Base-by-base conservation (phyloP, 768 basidiomycete genomes). In the Pisolithus marmoratus region DNA sequence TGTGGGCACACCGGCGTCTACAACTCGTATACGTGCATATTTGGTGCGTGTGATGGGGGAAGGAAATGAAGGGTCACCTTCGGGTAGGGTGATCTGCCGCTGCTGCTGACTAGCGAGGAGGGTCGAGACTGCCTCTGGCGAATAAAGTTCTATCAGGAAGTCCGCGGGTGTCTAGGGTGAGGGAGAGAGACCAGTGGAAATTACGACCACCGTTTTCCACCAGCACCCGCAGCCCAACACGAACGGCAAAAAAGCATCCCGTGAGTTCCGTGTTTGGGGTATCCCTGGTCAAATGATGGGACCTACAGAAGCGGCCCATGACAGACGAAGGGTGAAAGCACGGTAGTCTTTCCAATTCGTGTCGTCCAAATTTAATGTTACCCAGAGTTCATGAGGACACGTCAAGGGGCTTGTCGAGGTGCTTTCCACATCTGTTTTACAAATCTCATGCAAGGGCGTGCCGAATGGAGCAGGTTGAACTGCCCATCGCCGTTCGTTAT, bases 231-330 rank as follows among this genome's bases (percentile, higher is more conserved):
- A 29, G 8, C 11, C 29, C 29, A 29, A 2, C 29, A 36, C 37
- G 20, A 41, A 48, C 27, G 17, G 36, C 27, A 37, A 44, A 49
- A 34, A 34, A 12, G 36, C 15, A 20, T n/a, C n/a, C 38, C 15
- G 31, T 44, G 52, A 54, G 26, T 11, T 31, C 34, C 26, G 20
- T 8, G 20, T 27, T 27, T 22, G 22, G 5, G 22, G 22, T 42
- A 23, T 19, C 38, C 50, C 42, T 34, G 34, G 38, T 12, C 20
- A 61, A 24, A 53, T 17, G 53, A 45, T 6, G 24, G 47, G 29
- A 73, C 80, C 58, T 58, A 82, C 81, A 17, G 71, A 77, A 48
- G 80, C 80, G 44, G 80, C 72, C 78, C 79, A 82, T 26, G 81
- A 82, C 11, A 77, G 44, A 40, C 80, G 71, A 37, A 82, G 67